Evolutionary conservation across 176 grass and related monocot genomes (phyloP), one percentile per base, ranked within the genome.

Genomic region (Dactylis glomerata): DNA sequence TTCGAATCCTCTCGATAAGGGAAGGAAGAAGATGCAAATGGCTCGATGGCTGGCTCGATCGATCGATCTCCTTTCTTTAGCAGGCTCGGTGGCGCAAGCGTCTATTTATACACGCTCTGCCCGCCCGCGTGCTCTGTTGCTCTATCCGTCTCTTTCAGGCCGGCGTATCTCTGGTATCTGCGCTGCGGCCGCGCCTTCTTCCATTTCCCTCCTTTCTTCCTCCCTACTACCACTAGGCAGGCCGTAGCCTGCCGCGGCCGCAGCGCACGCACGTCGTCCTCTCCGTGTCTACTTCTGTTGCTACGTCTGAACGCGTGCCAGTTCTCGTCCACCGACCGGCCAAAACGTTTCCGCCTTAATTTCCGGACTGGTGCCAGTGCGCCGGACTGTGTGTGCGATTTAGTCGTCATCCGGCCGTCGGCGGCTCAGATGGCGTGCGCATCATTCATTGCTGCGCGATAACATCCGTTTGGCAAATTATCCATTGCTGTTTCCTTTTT

Each of bases 41-140:
- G 66, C 34, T 68, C 33, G 49, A 16, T 19, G 16, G 50, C 50
- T 8, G 51, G 51, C 19, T 56, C 20, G 26, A 23, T 28, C 26
- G 40, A 47, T 49, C 15, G 42, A 49, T 20, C 71, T 49, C 71
- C 71, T 74, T 74, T 46, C 23, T 74, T 47, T 74, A 74, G 71
- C 71, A 32, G 69, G 41, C 24, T 19, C 32, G 51, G 51, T 54
- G 51, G 65, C 20, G 65, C 58, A 1, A 3, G 23, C 19, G 68
- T 41, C 68, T 44, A 71, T 71, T 70, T 71, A 71, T 71, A 26
- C 38, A 44, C 38, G 34, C 58, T 5, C 9, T 11, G 38, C 26
- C 27, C 27, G 26, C 12, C 26, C 24, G 23, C 56, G 56, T 13
- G 24, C 57, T 3, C 22, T 27, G 11, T 63, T 10, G 8, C 19